These are phyloP conservation scores for Rhynchosporium agropyri DNA, from an alignment of 2,329 filamentous ascomycete species.

Conservation along the genomic window DNA sequence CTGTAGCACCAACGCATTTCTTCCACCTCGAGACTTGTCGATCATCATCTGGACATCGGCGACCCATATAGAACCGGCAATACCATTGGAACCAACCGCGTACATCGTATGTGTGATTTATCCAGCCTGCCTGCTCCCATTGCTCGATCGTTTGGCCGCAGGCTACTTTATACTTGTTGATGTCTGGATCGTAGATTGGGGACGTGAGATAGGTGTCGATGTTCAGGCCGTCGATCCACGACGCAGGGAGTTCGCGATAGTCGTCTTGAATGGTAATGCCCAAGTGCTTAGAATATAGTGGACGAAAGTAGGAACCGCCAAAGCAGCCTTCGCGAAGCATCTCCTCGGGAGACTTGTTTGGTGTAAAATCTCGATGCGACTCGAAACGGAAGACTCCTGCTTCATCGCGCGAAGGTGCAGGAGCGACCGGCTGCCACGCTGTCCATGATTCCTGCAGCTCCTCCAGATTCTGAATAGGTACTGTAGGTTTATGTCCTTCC, in stretches of 20 bases:
- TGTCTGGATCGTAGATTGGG: conserved; percentile 47
- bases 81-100: conserved; percentile 46
- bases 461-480: background rate
- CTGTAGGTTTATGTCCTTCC: background rate
- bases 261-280: conserved; percentile 21
- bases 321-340: conserved; percentile 25
- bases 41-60: conserved; percentile 24
- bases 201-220: conserved; percentile 16
- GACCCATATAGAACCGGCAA: conserved; percentile 22
- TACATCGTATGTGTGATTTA: conserved; percentile 54
- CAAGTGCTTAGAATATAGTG: conserved; percentile 30
- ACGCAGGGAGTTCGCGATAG: conserved; percentile 10
- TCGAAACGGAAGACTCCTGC: conserved; percentile 21
- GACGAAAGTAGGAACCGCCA: conserved; percentile 22
- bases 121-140: conserved; percentile 59
- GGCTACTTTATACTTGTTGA: conserved; percentile 56
- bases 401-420: conserved; percentile 19
- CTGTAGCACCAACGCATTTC: conserved; percentile 55
- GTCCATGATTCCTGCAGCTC: conserved; percentile 19
- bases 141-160: conserved; percentile 58
- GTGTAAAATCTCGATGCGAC: conserved; percentile 21
- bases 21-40: conserved; percentile 49
- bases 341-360: conserved; percentile 23
- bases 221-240: conserved; percentile 15
- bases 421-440: conserved; percentile 15